Evolutionary conservation across 257 asterid species (phyloP), one percentile per base, ranked within the genome.

Genomic region (Forsythia viridissima): DNA sequence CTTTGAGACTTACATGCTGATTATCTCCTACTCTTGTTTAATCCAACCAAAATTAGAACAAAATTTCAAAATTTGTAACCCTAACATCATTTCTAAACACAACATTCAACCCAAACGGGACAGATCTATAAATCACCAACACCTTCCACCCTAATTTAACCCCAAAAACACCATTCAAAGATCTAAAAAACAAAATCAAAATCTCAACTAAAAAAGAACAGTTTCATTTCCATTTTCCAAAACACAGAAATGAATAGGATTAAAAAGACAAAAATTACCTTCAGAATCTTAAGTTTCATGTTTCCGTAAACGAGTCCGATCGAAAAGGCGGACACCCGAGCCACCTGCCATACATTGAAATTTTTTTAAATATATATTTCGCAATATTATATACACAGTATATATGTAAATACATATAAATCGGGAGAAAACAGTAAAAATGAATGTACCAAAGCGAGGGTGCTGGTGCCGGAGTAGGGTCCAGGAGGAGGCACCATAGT

Each of bases 321-420:
- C 3, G 92, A 80, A 79, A 90, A 85, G 44, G 85, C 88, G 42
- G 92, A 88, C 77, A 77, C 92, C 88, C 94, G 86, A 88, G 92
- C 91, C 75, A 87, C 93, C 93, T 87, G 88, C 72, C 24, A 77
- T 38, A 20, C 76, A 76, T 66, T 30, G 18, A 80, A 59, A n/a
- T 38, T 18, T 5, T 6, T 8, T 6, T 7, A 76, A 61, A 63
- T 66, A 24, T 70, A 83, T 74, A 10, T 16, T 70, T 63, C 36
- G 67, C 55, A 82, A 59, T 72, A 76, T 16, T 30, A 63, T 37
- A 70, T 5, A 65, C 8, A 24, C n/a, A 41, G n/a, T 24, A 72
- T 8, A 65, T 24, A 57, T 13, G n/a, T 2, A 9, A 18, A 55
- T 41, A 9, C 4, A 5, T 48, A 73, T 4, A 69, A 78, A 85